These are phyloP conservation scores for Eimeria brunetti DNA, from an alignment of 169 alveolate species.

Conservation along the genomic window DNA sequence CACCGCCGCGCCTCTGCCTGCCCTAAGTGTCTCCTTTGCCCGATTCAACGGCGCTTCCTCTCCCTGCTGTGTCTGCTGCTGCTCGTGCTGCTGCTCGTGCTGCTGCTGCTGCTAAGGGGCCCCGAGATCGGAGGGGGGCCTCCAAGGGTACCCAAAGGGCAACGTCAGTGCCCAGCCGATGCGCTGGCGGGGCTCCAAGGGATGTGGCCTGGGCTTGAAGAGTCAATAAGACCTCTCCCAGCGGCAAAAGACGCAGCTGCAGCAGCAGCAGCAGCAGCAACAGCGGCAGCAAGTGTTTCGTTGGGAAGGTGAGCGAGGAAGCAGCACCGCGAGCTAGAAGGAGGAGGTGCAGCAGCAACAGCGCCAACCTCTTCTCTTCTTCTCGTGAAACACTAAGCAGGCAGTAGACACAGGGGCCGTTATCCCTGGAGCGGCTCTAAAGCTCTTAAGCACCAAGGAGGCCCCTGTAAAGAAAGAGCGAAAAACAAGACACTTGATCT, in stretches of 20 bases:
- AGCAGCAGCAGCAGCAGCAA: neutral
- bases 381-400: neutral
- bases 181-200: neutral
- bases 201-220: neutral
- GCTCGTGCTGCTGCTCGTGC: neutral
- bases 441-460: neutral
- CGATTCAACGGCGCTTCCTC: neutral
- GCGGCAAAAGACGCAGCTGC: neutral
- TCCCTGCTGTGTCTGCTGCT: neutral
- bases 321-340: neutral
- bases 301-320: neutral
- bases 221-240: neutral
- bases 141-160: neutral
- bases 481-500: neutral
- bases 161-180: neutral
- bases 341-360: neutral
- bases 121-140: neutral
- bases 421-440: neutral
- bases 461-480: neutral
- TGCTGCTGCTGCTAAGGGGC: neutral
- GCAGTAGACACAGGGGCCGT: neutral
- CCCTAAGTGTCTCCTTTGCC: neutral
- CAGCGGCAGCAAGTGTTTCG: neutral
- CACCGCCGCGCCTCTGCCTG: neutral
- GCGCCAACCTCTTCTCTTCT: neutral